Evolutionary conservation across 2,329 filamentous ascomycete species (phyloP), one percentile per base, ranked within the genome.

Genomic region (Epichloe aotearoae): DNA sequence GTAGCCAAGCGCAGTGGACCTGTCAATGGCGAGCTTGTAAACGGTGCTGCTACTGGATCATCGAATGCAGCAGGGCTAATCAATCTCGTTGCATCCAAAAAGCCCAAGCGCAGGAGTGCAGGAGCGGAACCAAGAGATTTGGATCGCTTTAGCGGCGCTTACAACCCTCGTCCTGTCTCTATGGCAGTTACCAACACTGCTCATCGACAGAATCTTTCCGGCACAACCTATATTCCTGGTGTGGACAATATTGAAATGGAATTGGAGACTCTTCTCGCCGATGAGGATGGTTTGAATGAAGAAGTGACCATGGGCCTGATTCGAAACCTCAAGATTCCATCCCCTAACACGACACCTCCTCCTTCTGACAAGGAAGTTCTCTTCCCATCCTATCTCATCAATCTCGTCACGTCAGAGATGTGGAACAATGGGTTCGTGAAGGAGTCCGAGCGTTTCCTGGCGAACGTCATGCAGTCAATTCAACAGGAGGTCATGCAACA

Each of bases 371-470:
- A 98, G 73, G 93, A 98, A 68, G 91, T 98, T 20, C 77, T 98
- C 49, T 98, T 98, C 83, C 93, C 93, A 36, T 91, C 93, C 10
- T 98, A 97, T 68, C 83, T 98, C 60, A 98, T 98, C 75, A 98
- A 98, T 69, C 77, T 98, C 54, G 93, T 98, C 56, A 98, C 93
- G 12, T 97, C 90, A 15, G 93, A 98, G 73, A 98, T 98, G 93
- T 98, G 93, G 93, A 98, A 98, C 74, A 98, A 98, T 62, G 93
- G 93, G 45, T 98, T 96, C 64, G 93, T 98, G 61, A 98, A 98
- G 74, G 93, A 98, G 70, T 97, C 93, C 4, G 93, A 98, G 71
- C 86, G 91, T 50, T 98, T 98, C 79, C 77, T 98, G 55, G 93
- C 93, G 63, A 98, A 97, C 62, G 93, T 98, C 57, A 98, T 98